These are phyloP conservation scores for Lactarius hengduanensis DNA, from an alignment of 768 basidiomycete species.

Conservation along the genomic window DNA sequence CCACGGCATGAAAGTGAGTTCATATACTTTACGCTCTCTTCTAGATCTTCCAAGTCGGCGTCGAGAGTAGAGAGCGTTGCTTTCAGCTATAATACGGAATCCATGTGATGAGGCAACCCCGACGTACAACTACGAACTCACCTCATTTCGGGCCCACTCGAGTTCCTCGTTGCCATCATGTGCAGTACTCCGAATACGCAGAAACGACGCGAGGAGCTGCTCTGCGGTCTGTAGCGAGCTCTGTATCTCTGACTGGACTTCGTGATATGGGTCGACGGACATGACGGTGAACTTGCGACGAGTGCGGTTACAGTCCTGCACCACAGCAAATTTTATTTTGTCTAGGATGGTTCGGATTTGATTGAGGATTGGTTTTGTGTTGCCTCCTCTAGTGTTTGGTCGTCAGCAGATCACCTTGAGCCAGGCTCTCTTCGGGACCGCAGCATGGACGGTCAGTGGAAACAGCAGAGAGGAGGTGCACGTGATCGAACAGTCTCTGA, in stretches of 20 bases:
- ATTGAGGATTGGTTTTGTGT: not conserved
- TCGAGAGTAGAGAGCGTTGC: constrained; percentile 76
- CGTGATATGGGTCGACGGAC: constrained; percentile 85
- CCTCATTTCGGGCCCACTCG: constrained; percentile 76
- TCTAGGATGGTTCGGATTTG: not conserved
- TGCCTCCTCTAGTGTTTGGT: not conserved
- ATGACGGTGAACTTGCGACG: constrained; percentile 35
- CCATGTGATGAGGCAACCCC: constrained; percentile 2
- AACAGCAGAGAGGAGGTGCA: not conserved
- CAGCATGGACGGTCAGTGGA: not conserved
- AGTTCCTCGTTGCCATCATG: constrained; percentile 75
- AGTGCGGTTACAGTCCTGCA: not conserved
- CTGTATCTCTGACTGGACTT: constrained; percentile 81
- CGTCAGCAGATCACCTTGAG: not conserved
- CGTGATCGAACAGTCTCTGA: not conserved
- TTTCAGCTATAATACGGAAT: constrained; percentile 47
- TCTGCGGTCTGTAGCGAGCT: constrained; percentile 66
- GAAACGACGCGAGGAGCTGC: constrained; percentile 70
- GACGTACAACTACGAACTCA: constrained; percentile 33
- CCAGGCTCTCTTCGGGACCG: not conserved
- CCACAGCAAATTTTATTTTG: not conserved
- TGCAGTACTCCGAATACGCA: constrained; percentile 75
- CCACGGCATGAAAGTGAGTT: not conserved
- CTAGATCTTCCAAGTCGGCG: constrained; percentile 89
- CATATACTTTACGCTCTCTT: constrained; percentile 83